Evolutionary conservation across 176 grass and related monocot species (phyloP).

Genomic region (Cenchrus americanus): DNA sequence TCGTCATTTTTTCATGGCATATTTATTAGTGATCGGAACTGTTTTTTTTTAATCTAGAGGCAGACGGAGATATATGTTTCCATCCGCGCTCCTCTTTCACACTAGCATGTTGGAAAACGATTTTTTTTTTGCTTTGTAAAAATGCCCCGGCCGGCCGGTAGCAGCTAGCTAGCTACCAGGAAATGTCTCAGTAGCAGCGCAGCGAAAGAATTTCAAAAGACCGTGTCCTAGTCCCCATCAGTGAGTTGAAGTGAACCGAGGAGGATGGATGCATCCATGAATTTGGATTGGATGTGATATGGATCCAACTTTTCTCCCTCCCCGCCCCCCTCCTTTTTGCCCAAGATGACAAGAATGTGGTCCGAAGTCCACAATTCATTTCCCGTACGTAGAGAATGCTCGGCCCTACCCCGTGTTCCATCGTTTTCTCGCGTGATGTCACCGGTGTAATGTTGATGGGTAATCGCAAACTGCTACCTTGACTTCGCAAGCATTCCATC

Average conservation of each 20-base stretch:
- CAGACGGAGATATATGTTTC: too few species aligned
- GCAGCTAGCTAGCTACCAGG: not conserved
- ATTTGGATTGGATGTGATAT: constrained; percentile 38
- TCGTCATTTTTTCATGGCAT: not conserved
- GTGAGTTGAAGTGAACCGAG: constrained; percentile 20
- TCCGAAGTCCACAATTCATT: constrained; percentile 45
- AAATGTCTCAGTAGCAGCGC: not conserved
- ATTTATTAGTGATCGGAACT: not conserved
- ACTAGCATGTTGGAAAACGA: not conserved
- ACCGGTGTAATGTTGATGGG: constrained; percentile 42
- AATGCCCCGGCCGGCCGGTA: not conserved
- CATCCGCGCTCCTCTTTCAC: too few species aligned
- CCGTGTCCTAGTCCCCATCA: constrained; percentile 34
- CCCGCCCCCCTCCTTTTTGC: not conserved
- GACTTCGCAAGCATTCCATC: constrained; percentile 38
- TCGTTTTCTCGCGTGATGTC: constrained; percentile 44
- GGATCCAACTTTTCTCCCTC: not conserved
- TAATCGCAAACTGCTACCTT: constrained; percentile 57
- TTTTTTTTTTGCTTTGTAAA: not conserved
- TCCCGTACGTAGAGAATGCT: constrained; percentile 40
- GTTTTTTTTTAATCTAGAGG: constrained; percentile 3
- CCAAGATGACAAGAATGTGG: constrained; percentile 37
- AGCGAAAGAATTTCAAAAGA: constrained; percentile 40
- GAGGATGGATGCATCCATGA: constrained; percentile 29
- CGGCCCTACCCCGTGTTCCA: not conserved